phyloP scores from a whole-genome alignment of 2,329 filamentous ascomycete species.

The Aspergillus chevalieri region DNA sequence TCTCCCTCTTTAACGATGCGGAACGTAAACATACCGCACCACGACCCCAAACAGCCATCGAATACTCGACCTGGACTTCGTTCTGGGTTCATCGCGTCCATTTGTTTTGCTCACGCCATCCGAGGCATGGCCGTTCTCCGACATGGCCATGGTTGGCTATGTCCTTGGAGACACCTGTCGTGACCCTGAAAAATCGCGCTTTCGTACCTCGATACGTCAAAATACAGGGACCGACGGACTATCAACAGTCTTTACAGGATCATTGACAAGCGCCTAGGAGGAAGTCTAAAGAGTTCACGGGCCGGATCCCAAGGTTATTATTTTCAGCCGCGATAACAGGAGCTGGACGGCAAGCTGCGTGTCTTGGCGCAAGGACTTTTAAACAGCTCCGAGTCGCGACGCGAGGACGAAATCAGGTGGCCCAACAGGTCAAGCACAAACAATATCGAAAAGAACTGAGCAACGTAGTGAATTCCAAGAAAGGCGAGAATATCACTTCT shows the following conservation, averaged over 20 bases:
- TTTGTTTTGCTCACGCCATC: constrained; percentile 14
- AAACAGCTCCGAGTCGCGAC: neutral
- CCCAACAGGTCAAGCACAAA: neutral
- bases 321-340: neutral
- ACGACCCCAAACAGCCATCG: constrained; percentile 31
- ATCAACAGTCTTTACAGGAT: neutral
- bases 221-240: neutral
- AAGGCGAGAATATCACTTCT: neutral
- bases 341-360: constrained; percentile 1
- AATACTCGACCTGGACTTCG: constrained; percentile 14
- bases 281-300: neutral
- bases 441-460: neutral
- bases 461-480: neutral
- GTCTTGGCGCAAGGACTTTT: constrained; percentile 5
- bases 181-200: constrained; percentile 1
- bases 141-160: constrained; percentile 17
- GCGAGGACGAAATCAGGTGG: neutral
- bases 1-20: neutral
- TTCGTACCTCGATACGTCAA: neutral
- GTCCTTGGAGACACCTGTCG: constrained; percentile 4
- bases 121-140: constrained; percentile 22
- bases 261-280: neutral
- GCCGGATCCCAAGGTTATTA: neutral
- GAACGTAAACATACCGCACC: constrained; percentile 25
- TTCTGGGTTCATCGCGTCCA: constrained; percentile 4